Evolutionary conservation across 192 early-diverging fungal genomes (phyloP).

Genomic region (Coemansia umbellata): DNA sequence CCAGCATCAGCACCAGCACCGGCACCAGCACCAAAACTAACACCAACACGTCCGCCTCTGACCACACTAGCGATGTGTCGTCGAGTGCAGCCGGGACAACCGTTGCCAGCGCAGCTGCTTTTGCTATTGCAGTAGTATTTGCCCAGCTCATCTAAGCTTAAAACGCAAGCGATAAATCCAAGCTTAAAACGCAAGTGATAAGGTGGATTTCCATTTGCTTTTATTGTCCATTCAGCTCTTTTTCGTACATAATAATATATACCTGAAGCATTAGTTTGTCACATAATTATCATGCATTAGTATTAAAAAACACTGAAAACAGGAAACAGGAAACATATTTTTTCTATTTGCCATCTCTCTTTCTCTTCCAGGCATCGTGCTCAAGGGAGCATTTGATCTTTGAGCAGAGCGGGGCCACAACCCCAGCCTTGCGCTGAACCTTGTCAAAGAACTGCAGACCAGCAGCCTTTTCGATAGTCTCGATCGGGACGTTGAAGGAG

Average conservation of each 20-base stretch:
- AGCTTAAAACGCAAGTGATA: no score
- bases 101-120: slow-evolving; percentile 9
- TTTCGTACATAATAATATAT: no score
- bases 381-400: slow-evolving; percentile 34
- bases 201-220: no score
- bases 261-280: no score
- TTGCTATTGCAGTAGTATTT: slow-evolving; percentile 16
- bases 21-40: neutral
- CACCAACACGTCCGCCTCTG: neutral
- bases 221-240: no score
- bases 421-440: slow-evolving; percentile 38
- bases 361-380: slow-evolving; percentile 40
- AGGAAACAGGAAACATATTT: neutral
- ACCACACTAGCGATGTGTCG: neutral
- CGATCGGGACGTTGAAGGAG: slow-evolving; percentile 68
- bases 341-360: slow-evolving; percentile 1
- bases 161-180: no score
- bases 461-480: slow-evolving; percentile 66
- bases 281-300: no score
- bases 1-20: no score
- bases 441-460: slow-evolving; percentile 70
- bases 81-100: neutral
- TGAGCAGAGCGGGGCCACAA: slow-evolving; percentile 39
- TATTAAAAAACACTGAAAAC: no score
- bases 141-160: slow-evolving; percentile 27